Evolutionary conservation across 345 rosid species (phyloP).

Genomic region (Lenwebbia sp.): DNA sequence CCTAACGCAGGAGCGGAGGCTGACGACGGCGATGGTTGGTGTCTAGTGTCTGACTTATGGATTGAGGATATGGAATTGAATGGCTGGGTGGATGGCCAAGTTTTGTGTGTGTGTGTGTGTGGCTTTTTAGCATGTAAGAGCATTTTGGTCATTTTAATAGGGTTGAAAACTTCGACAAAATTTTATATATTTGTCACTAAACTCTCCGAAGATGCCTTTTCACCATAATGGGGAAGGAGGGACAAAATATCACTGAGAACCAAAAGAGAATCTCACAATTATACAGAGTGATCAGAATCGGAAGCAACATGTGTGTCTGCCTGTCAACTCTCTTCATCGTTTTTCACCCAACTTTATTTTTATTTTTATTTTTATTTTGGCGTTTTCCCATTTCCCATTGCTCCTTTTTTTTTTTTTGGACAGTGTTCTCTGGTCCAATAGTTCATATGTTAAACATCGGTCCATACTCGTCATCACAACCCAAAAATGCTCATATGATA

Average conservation of each 20-base stretch:
- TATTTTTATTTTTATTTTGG: not conserved
- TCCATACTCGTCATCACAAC: too few species aligned
- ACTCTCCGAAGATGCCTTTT: not conserved
- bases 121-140: too few species aligned
- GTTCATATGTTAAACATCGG: too few species aligned
- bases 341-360: not conserved
- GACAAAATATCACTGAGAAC: not conserved
- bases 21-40: accelerated
- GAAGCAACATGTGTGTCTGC: not conserved
- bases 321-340: not conserved
- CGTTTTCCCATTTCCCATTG: not conserved
- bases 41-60: accelerated
- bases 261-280: not conserved
- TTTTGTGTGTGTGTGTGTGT: too few species aligned
- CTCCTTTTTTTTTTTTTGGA: too few species aligned
- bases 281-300: not conserved
- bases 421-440: too few species aligned
- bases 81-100: too few species aligned
- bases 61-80: not conserved
- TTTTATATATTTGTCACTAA: not conserved
- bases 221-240: not conserved
- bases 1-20: not conserved
- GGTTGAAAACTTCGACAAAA: too few species aligned
- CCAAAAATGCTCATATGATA: too few species aligned
- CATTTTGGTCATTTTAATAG: too few species aligned